Percentiles rank a stretch among this genome's conserved stretches.
These are phyloP conservation scores for Licmophora abbreviata DNA, from an alignment of 108 stramenopile genomes.

Conservation along the genomic window DNA sequence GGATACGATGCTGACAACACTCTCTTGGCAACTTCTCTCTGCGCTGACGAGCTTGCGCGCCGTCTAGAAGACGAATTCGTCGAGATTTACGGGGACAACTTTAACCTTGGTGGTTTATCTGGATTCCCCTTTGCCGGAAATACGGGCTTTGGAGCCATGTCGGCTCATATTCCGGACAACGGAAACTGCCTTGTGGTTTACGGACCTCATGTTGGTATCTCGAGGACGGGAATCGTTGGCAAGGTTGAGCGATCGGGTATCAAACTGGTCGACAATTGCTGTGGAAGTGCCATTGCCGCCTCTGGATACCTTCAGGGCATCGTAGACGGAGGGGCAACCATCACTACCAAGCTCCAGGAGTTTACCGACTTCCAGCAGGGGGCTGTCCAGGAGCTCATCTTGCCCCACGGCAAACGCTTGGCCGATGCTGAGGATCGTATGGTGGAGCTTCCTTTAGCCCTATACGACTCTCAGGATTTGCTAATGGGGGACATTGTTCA, in stretches of 20 bases:
- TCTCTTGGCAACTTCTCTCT: conserved; percentile 36
- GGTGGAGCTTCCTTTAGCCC: conserved; percentile 18
- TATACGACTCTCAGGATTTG: conserved; percentile 18
- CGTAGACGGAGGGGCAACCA: conserved; percentile 2
- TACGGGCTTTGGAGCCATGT: conserved; percentile 28
- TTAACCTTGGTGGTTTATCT: conserved; percentile 46
- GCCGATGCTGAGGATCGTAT: conserved; percentile 15
- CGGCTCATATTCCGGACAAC: conserved; percentile 28
- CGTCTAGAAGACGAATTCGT: conserved; percentile 18
- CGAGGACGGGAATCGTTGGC: conserved; percentile 18
- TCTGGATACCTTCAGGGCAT: conserved; percentile 12
- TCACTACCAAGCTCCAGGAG: conserved; percentile 7
- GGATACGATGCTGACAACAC: conserved; percentile 32
- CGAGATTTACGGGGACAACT: conserved; percentile 30
- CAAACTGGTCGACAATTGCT: conserved; percentile 18
- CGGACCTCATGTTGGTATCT: conserved; percentile 41
- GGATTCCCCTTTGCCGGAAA: conserved; percentile 34
- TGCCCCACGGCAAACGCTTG: conserved; percentile 22
- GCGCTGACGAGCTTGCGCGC: conserved; percentile 26
- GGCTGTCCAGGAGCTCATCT: conserved; percentile 11
- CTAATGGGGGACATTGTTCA: conserved; percentile 17
- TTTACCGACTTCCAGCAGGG: conserved; percentile 18
- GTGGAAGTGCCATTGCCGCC: conserved; percentile 21
- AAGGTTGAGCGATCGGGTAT: conserved; percentile 31
- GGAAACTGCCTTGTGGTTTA: conserved; percentile 23